Percentiles rank a stretch among this genome's conserved stretches.
Evolutionary conservation across 176 grass and related monocot genomes (phyloP).

Genomic region (Poa annua): DNA sequence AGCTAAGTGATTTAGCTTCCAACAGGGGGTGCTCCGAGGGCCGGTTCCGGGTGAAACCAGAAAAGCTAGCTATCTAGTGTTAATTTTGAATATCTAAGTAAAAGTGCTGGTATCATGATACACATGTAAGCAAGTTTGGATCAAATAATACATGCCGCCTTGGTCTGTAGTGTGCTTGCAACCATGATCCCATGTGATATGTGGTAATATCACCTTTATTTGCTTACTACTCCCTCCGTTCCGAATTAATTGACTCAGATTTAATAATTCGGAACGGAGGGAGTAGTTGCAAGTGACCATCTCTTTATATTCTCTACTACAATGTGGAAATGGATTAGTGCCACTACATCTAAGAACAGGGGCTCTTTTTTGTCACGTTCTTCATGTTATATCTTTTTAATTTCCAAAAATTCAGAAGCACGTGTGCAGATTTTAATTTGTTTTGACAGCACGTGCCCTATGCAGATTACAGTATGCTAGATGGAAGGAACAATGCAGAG

Average conservation of each 20-base stretch:
- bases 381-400: constrained; percentile 1
- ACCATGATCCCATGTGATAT: not conserved
- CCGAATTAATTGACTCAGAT: no score
- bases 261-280: no score
- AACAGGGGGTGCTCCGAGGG: not conserved
- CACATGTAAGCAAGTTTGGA: no score
- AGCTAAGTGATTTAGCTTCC: no score
- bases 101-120: not conserved
- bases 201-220: not conserved
- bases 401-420: not conserved
- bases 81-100: not conserved
- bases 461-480: constrained; percentile 74
- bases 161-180: not conserved
- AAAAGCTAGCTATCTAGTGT: not conserved
- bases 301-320: not conserved
- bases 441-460: not conserved
- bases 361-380: not conserved
- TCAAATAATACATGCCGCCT: not conserved
- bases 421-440: not conserved
- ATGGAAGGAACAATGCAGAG: constrained; percentile 87
- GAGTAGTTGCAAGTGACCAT: not conserved
- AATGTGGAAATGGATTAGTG: not conserved
- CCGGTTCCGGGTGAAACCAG: not conserved
- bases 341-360: not conserved
- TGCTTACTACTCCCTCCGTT: constrained; percentile 5